Base-by-base conservation (phyloP, 148 eudicot species). In the Silene conica region DNA sequence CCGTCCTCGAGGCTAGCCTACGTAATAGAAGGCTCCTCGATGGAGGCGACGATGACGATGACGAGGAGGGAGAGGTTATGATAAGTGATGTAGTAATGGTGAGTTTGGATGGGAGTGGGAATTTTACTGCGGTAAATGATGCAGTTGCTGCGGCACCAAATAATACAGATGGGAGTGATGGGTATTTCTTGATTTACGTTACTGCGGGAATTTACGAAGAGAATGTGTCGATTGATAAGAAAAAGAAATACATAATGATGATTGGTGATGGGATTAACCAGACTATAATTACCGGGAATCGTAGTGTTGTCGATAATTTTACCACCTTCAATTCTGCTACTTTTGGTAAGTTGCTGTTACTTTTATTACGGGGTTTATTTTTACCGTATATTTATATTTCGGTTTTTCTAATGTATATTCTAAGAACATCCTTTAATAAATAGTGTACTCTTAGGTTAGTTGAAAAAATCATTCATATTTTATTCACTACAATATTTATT, bases 181-280 rank as follows among this genome's bases (percentile, higher is more conserved):
- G 34, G 3, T 93, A 90, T 58, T 93, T 80, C 28, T 63, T 93
- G 82, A 89, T 93, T 3, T 85, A 90, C 59, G 85, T 93, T 3
- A 86, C 73, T 6, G 88, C 81, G 0, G 98, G 98, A 1, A 77
- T 87, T 0, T 93, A 93, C 26, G 82, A 86, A 23, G 98, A 93
- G 66, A 85, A 89, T 68, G 89, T 90, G 1, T 67, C 80, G 16
- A 77, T 93, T 64, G 84, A 81, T 7, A 89, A 87, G 81, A 86
- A 88, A 26, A 84, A 89, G 79, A 87, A 63, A 57, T 87, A 85
- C 58, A 31, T 93, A 71, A 86, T 93, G 98, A 86, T 93, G 86
- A 78, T 93, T 16, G 98, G 98, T 3, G 98, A 90, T 54, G 98
- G 98, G 2, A 90, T 93, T 54, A 93, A 93, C 68, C 86, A 83